Percentiles rank a stretch among this genome's conserved stretches.
Evolutionary conservation across 108 stramenopile genomes (phyloP).

Genomic region (Nitzschia sp.): DNA sequence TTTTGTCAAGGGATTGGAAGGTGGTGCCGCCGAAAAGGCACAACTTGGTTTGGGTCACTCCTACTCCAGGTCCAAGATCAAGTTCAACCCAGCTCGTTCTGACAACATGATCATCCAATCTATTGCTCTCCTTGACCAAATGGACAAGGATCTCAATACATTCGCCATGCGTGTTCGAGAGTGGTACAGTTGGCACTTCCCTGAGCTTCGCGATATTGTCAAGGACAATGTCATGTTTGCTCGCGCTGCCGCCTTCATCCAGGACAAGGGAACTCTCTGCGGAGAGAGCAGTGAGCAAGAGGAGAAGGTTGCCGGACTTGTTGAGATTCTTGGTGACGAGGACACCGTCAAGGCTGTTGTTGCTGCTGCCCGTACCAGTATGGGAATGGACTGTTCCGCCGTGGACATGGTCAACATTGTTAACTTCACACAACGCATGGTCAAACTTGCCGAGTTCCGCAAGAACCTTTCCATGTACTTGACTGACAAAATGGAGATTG

Average conservation of each 20-base stretch:
- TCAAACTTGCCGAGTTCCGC: conserved; percentile 95
- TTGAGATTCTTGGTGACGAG: conserved; percentile 89
- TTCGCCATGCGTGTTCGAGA: conserved; percentile 99
- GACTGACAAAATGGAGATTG: conserved; percentile 93
- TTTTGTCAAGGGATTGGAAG: conserved; percentile 91
- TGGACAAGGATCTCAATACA: conserved; percentile 99
- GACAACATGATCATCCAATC: conserved; percentile 99
- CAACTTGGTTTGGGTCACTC: conserved; percentile 98
- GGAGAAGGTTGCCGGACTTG: conserved; percentile 76
- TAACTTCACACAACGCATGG: conserved; percentile 96
- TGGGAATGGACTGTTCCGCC: conserved; percentile 99
- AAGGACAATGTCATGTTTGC: conserved; percentile 99
- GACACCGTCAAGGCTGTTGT: conserved; percentile 89
- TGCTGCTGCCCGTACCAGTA: conserved; percentile 89
- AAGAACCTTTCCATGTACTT: conserved; percentile 90
- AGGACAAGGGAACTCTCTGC: conserved; percentile 75
- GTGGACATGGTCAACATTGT: conserved; percentile 97
- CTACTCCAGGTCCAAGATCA: conserved; percentile 98
- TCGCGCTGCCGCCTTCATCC: conserved; percentile 81
- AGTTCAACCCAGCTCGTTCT: conserved; percentile 97
- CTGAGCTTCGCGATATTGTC: conserved; percentile 93
- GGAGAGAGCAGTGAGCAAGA: conserved; percentile 49
- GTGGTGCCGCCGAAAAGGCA: conserved; percentile 91
- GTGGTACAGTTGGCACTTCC: conserved; percentile 99
- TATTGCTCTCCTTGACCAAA: conserved; percentile 97